Percentiles rank a stretch among this genome's conserved stretches.
Conservation (phyloP, 345 rosid species). For the Syzygium oleosum region DNA sequence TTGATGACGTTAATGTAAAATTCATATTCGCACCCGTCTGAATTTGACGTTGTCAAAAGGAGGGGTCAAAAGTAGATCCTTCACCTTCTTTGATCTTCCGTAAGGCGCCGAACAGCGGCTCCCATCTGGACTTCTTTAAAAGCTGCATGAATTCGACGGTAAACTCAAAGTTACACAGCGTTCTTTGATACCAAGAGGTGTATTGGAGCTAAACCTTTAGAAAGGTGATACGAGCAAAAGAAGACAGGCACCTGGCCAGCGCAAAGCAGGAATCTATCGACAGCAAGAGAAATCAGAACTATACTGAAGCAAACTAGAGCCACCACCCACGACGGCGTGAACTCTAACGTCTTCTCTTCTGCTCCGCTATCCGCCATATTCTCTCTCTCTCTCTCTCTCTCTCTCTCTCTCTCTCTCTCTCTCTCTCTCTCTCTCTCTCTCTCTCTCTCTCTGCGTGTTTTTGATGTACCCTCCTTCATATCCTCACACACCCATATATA, state of each 20-base stretch:
- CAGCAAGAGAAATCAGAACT: slow-evolving; percentile 54
- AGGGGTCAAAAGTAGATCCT: background rate
- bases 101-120: slow-evolving; percentile 62
- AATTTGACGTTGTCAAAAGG: background rate
- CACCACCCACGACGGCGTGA: slow-evolving; percentile 86
- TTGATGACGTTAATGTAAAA: no score
- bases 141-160: slow-evolving; percentile 13
- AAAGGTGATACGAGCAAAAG: background rate
- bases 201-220: background rate
- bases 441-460: no score
- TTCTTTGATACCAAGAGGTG: background rate
- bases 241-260: slow-evolving; percentile 48
- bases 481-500: background rate
- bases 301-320: slow-evolving; percentile 72
- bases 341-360: slow-evolving; percentile 44
- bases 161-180: background rate
- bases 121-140: slow-evolving; percentile 34
- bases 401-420: background rate
- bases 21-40: background rate
- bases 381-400: background rate
- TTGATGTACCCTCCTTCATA: background rate
- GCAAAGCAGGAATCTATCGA: slow-evolving; percentile 49
- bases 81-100: slow-evolving; percentile 80
- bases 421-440: no score
- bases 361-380: slow-evolving; percentile 33